Conservation (phyloP, 2,329 filamentous ascomycete genomes). For the Orbilia oligospora region DNA sequence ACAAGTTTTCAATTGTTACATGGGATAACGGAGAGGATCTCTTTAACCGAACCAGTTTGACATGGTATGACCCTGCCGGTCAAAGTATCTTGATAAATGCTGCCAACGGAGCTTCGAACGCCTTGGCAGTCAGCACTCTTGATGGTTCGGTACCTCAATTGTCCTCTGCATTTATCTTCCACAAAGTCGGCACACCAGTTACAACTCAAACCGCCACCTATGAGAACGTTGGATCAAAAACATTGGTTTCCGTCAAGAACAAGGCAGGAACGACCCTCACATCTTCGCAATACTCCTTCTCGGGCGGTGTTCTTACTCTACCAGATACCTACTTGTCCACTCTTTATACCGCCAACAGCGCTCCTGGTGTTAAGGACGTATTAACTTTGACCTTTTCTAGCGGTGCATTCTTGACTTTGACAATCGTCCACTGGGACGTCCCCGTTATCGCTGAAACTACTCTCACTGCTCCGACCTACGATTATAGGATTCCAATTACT, state of each 20-base stretch:
- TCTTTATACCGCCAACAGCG: conserved; percentile 68
- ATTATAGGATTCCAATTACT: conserved; percentile 69
- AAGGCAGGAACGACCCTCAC: conserved; percentile 67
- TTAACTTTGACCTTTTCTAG: conserved; percentile 72
- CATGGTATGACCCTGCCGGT: conserved; percentile 71
- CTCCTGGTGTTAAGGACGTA: conserved; percentile 70
- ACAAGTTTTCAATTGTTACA: conserved; percentile 71
- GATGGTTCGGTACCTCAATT: conserved; percentile 70
- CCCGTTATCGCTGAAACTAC: conserved; percentile 67
- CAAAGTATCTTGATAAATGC: conserved; percentile 70
- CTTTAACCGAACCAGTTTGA: conserved; percentile 68
- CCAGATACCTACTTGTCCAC: conserved; percentile 68
- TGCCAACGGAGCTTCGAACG: conserved; percentile 68
- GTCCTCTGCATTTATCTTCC: conserved; percentile 72
- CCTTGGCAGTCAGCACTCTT: conserved; percentile 71
- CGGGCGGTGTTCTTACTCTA: conserved; percentile 69
- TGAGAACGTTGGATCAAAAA: conserved; percentile 72
- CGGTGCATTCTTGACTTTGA: conserved; percentile 69
- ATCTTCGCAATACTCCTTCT: conserved; percentile 70
- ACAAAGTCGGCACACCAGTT: conserved; percentile 66
- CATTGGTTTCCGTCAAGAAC: conserved; percentile 68
- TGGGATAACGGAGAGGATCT: conserved; percentile 76
- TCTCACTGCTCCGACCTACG: conserved; percentile 64
- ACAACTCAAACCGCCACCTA: conserved; percentile 69
- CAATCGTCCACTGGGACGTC: conserved; percentile 72